Evolutionary conservation across 169 alveolate genomes (phyloP).

Genomic region (Plasmodium knowlesi): DNA sequence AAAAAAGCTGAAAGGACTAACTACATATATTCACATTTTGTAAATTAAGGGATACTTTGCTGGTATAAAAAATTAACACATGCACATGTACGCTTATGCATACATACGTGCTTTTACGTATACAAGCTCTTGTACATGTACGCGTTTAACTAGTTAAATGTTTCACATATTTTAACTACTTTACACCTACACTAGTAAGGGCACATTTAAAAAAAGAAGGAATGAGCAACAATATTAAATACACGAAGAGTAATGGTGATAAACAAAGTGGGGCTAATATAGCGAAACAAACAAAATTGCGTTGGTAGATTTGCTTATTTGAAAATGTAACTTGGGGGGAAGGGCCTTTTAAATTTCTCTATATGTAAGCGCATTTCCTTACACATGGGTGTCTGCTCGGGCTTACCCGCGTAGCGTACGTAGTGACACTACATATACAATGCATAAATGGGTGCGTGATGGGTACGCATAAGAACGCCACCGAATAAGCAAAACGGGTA

Average conservation of each 20-base stretch:
- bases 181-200: conserved; percentile 19
- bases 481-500: background rate
- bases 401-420: background rate
- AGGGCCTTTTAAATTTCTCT: background rate
- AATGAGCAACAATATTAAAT: conserved; percentile 11
- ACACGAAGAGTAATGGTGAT: background rate
- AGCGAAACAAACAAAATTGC: conserved; percentile 31
- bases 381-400: background rate
- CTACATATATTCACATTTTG: conserved; percentile 11
- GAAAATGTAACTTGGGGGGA: background rate
- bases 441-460: background rate
- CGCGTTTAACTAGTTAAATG: background rate
- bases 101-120: conserved; percentile 1
- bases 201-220: conserved; percentile 10
- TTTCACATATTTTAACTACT: conserved; percentile 18
- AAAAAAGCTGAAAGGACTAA: conserved; percentile 19
- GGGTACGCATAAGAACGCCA: background rate
- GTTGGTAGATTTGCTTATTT: conserved; percentile 18
- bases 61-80: conserved; percentile 13
- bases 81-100: background rate
- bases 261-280: background rate
- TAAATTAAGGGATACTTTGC: background rate
- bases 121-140: background rate
- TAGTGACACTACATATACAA: background rate
- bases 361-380: background rate